These are phyloP conservation scores for Camelina sativa DNA, from an alignment of 345 rosid genomes.

Conservation along the genomic window DNA sequence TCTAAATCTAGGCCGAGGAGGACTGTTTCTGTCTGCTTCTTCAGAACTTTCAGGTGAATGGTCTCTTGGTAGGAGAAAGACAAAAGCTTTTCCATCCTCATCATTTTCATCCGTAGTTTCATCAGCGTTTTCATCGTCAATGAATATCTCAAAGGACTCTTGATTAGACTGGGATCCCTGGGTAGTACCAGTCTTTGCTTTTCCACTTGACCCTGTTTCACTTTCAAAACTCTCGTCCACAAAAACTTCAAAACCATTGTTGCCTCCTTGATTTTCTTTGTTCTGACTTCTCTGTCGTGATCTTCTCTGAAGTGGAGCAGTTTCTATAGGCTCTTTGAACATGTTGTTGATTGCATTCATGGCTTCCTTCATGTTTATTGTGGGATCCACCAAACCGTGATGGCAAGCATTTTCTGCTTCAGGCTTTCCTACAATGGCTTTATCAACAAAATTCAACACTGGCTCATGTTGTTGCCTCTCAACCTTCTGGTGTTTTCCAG, in stretches of 20 bases:
- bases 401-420: conserved; percentile 82
- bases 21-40: conserved; percentile 47
- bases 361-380: conserved; percentile 87
- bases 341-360: conserved; percentile 78
- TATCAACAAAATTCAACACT: conserved; percentile 66
- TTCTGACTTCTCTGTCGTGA: conserved; percentile 45
- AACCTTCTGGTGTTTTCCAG: conserved; percentile 35
- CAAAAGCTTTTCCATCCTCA: conserved; percentile 55
- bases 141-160: conserved; percentile 59
- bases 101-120: conserved; percentile 46
- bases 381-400: conserved; percentile 91
- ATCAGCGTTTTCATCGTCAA: conserved; percentile 62
- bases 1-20: conserved; percentile 56
- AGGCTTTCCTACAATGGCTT: conserved; percentile 72
- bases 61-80: conserved; percentile 68
- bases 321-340: conserved; percentile 85
- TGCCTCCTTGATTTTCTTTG: conserved; percentile 47
- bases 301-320: conserved; percentile 56
- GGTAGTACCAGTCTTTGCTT: conserved; percentile 39
- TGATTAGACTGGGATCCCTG: conserved; percentile 43
- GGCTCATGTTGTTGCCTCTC: conserved; percentile 45
- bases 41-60: conserved; percentile 60
- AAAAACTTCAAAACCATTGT: conserved; percentile 56
- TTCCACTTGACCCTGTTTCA: conserved; percentile 31
- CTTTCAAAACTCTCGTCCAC: conserved; percentile 55